A percentile compares a stretch with the other conserved stretches of the same genome.
These are phyloP conservation scores for Somion occarium DNA, from an alignment of 1,284 basidiomycete genomes.

Conservation along the genomic window DNA sequence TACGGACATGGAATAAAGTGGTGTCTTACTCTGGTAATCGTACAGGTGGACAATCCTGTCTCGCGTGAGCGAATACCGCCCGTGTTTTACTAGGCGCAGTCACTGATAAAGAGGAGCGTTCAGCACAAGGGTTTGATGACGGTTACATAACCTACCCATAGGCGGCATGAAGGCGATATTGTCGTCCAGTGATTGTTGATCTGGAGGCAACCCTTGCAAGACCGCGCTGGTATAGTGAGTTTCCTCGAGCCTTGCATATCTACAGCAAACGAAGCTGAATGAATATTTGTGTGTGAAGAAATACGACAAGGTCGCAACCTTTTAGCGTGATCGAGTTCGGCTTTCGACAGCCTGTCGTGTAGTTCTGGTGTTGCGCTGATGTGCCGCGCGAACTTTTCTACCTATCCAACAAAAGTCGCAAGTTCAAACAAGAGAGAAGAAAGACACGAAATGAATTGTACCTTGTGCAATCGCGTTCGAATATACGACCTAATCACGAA, in stretches of 20 bases:
- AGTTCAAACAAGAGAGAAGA: background rate
- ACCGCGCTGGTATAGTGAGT: conserved; percentile 72
- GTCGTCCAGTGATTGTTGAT: conserved; percentile 74
- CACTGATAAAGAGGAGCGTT: conserved; percentile 40
- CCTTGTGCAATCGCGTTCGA: conserved; percentile 83
- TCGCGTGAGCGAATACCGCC: conserved; percentile 78
- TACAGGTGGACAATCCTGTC: conserved; percentile 65
- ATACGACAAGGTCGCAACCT: conserved; percentile 41
- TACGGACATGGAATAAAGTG: conserved; percentile 10
- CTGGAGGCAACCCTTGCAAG: conserved; percentile 72
- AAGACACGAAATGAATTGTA: conserved; percentile 33
- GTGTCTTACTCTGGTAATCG: conserved; percentile 73
- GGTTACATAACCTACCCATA: conserved; percentile 58
- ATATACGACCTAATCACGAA: conserved; percentile 86
- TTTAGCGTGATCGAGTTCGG: conserved; percentile 76
- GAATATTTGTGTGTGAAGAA: background rate
- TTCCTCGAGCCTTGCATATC: conserved; percentile 70
- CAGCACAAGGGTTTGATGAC: background rate
- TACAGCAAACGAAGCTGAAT: conserved; percentile 23
- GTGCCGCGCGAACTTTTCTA: conserved; percentile 80
- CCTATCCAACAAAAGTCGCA: conserved; percentile 42
- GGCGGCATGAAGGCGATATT: conserved; percentile 61
- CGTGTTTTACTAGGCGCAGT: conserved; percentile 67
- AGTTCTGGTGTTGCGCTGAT: conserved; percentile 65
- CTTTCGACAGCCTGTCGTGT: conserved; percentile 70